Conservation (phyloP, 2,329 filamentous ascomycete genomes). For the Thelonectria discophora region DNA sequence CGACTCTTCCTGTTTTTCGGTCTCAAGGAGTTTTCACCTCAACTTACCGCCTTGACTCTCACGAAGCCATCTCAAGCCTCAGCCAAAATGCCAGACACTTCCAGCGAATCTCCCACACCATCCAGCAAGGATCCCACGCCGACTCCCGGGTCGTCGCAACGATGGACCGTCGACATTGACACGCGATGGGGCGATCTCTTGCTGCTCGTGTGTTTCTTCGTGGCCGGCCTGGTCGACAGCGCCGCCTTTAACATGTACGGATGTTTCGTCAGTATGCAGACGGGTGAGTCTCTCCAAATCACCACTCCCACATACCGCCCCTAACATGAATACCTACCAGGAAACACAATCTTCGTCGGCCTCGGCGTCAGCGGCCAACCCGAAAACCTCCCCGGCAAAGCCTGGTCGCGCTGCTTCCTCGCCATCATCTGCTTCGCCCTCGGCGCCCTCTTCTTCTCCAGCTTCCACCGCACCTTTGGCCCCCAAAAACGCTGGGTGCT, state of each 20-base stretch:
- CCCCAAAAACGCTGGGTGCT: constrained; percentile 43
- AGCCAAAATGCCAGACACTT: constrained; percentile 12
- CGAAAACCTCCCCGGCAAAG: constrained; percentile 38
- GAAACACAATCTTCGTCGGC: constrained; percentile 43
- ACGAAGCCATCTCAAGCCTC: no score
- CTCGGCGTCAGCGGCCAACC: constrained; percentile 40
- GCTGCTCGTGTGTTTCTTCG: constrained; percentile 38
- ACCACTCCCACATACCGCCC: no score
- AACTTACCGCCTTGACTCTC: no score
- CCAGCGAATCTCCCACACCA: constrained; percentile 12
- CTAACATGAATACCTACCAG: no score
- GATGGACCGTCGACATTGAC: constrained; percentile 35
- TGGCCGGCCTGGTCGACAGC: constrained; percentile 41
- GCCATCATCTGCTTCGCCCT: constrained; percentile 39
- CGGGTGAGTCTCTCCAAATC: constrained; percentile 28
- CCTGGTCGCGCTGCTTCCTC: constrained; percentile 42
- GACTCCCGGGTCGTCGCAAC: constrained; percentile 15
- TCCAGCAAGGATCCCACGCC: constrained; percentile 7
- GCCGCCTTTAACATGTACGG: constrained; percentile 43
- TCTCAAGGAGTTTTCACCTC: no score
- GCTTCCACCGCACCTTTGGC: constrained; percentile 39
- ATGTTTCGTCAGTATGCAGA: constrained; percentile 44
- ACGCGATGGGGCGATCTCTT: constrained; percentile 38
- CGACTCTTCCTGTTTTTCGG: neutral
- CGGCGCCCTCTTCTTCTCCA: constrained; percentile 41